A percentile compares a stretch with the other conserved stretches of the same genome.
Evolutionary conservation across 345 rosid genomes (phyloP).

Genomic region (Murraya koenigii): DNA sequence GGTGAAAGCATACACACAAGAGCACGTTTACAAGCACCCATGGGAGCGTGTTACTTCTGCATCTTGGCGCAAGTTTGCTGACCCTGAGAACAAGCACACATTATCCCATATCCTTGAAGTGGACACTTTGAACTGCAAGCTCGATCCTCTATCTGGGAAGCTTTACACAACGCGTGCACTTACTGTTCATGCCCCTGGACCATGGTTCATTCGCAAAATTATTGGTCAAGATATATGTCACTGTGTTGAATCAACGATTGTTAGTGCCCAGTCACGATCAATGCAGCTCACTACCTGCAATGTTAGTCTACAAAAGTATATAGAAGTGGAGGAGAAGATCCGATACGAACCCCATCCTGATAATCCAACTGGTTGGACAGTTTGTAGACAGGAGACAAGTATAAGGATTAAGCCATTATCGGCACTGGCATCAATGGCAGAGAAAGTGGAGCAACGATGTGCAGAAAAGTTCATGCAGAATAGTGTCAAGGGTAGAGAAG

Average conservation of each 20-base stretch:
- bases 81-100: conserved; percentile 85
- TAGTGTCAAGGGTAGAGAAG: conserved; percentile 86
- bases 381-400: conserved; percentile 87
- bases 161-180: conserved; percentile 87
- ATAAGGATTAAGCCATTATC: conserved; percentile 88
- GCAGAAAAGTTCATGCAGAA: conserved; percentile 93
- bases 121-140: conserved; percentile 72
- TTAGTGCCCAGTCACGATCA: conserved; percentile 70
- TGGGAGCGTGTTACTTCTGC: conserved; percentile 99
- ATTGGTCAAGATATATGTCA: conserved; percentile 95
- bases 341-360: conserved; percentile 87
- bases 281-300: conserved; percentile 88
- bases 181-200: conserved; percentile 87
- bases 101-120: conserved; percentile 80
- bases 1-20: conserved; percentile 84
- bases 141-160: conserved; percentile 63
- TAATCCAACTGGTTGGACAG: conserved; percentile 70
- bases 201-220: conserved; percentile 83
- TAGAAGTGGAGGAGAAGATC: conserved; percentile 90
- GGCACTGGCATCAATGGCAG: conserved; percentile 92
- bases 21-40: conserved; percentile 92
- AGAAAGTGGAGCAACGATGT: conserved; percentile 88
- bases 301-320: conserved; percentile 81
- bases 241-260: conserved; percentile 84
- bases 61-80: conserved; percentile 95